Conservation (phyloP, 768 basidiomycete genomes). For the Suillus weaverae region DNA sequence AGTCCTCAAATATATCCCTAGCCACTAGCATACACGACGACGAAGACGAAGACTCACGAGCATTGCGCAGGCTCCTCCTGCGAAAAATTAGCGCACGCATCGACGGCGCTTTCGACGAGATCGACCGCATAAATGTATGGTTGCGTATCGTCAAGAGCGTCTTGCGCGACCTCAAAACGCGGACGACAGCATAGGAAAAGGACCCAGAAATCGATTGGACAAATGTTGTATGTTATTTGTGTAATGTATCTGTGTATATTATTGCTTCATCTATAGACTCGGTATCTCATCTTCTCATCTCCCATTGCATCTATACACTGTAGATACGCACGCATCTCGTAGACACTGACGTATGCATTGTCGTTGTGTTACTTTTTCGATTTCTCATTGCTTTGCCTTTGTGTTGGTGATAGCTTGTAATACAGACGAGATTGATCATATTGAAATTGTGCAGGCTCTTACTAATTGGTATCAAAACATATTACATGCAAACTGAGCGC, state of each 20-base stretch:
- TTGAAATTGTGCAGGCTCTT: neutral
- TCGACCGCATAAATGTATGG: conserved; percentile 61
- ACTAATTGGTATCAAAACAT: neutral
- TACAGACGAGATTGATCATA: neutral
- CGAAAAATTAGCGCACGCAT: conserved; percentile 63
- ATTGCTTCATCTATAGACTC: conserved; percentile 11
- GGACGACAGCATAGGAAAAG: conserved; percentile 9
- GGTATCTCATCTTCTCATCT: neutral
- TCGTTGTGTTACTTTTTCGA: neutral
- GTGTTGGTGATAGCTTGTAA: neutral
- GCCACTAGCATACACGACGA: conserved; percentile 50
- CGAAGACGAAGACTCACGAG: conserved; percentile 64
- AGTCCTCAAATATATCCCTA: conserved; percentile 45
- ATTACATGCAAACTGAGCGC: neutral
- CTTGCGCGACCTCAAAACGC: conserved; percentile 50
- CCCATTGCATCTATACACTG: conserved; percentile 2
- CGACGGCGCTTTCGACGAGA: conserved; percentile 58
- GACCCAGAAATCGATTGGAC: neutral
- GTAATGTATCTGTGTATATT: conserved; percentile 13
- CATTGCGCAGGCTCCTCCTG: conserved; percentile 60
- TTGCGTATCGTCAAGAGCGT: conserved; percentile 64
- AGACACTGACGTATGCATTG: conserved; percentile 1
- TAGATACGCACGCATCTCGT: conserved; percentile 5
- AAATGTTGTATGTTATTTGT: conserved; percentile 9
- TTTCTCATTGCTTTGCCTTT: neutral